Conservation (phyloP, 2,329 filamentous ascomycete genomes). For the Colletotrichum sp. region DNA sequence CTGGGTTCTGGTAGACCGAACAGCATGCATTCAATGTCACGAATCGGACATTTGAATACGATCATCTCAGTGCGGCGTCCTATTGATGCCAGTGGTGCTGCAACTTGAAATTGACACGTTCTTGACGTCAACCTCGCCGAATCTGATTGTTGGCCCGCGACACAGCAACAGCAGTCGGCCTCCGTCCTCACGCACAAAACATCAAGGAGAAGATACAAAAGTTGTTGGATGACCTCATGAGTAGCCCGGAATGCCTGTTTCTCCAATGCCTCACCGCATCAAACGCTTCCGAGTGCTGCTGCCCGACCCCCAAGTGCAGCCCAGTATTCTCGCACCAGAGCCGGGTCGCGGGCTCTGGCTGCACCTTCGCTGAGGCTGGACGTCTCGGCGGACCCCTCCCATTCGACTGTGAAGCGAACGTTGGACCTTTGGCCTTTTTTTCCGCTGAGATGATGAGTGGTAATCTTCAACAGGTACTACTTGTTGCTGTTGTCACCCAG, state of each 20-base stretch:
- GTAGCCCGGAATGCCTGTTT: background rate
- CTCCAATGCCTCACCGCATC: background rate
- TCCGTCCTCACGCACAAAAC: background rate
- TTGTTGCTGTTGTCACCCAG: background rate
- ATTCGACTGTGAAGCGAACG: background rate
- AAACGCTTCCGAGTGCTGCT: background rate
- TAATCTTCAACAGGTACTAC: background rate
- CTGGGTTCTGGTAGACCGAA: background rate
- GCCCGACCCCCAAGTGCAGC: background rate
- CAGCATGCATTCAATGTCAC: background rate
- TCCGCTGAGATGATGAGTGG: background rate
- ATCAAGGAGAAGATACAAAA: background rate
- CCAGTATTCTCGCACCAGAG: background rate
- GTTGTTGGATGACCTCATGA: background rate
- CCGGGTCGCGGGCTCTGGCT: background rate
- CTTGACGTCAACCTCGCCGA: background rate
- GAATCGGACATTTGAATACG: background rate
- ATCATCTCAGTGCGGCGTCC: background rate
- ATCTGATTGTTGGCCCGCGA: background rate
- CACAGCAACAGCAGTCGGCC: background rate
- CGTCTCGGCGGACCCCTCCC: background rate
- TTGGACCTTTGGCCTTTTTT: background rate
- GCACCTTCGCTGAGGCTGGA: background rate
- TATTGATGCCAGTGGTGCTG: background rate
- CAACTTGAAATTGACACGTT: background rate